Percentiles rank a stretch among this genome's conserved stretches.
Conservation (phyloP, 75 land plant species). For the Cunninghamia lanceolata region DNA sequence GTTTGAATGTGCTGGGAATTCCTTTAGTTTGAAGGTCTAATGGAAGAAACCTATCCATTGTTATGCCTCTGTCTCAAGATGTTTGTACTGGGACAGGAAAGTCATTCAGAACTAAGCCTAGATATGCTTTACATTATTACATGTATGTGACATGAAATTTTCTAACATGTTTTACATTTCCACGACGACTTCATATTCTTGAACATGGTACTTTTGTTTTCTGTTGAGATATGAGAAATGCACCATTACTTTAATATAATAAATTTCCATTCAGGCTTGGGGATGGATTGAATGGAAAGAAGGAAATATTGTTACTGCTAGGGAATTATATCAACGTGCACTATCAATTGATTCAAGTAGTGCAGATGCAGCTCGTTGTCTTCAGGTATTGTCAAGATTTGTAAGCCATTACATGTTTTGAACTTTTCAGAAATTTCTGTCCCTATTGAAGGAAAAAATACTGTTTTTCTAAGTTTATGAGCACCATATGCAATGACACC, state of each 20-base stretch:
- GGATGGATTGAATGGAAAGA: conserved; percentile 99
- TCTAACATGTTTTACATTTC: neutral
- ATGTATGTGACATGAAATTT: neutral
- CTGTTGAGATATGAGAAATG: neutral
- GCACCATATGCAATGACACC: neutral
- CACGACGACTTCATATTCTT: neutral
- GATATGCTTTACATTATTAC: neutral
- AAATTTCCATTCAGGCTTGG: conserved; percentile 69
- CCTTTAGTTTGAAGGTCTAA: neutral
- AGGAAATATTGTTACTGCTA: conserved; percentile 76
- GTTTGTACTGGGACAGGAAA: neutral
- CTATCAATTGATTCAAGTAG: conserved; percentile 59
- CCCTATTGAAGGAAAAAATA: neutral
- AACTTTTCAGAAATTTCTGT: neutral
- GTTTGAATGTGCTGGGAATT: neutral
- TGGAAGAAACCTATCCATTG: neutral
- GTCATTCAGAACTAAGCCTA: neutral
- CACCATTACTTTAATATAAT: neutral
- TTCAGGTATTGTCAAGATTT: conserved; percentile 57
- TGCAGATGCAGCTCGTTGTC: conserved; percentile 85
- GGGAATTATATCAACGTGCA: conserved; percentile 75
- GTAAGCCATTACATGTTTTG: neutral
- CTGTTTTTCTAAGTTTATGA: neutral
- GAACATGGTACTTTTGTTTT: neutral
- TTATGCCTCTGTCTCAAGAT: neutral